phyloP scores from a whole-genome alignment of 2,329 filamentous ascomycete genomes.

The Epichloe glyceriae region DNA sequence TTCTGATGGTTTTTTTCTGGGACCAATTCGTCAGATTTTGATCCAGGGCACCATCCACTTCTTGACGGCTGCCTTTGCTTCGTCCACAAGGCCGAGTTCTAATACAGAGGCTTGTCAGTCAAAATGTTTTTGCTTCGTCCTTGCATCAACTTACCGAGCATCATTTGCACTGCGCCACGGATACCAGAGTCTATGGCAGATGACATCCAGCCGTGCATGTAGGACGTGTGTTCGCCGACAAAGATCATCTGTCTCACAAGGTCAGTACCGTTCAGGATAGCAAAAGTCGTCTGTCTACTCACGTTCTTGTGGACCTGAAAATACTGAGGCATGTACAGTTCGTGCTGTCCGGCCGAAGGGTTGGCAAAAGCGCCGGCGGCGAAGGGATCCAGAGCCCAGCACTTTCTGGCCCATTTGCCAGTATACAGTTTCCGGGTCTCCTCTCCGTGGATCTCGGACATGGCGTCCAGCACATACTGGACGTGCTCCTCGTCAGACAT shows the following conservation, averaged over 20 bases:
- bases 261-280: background rate
- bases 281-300: conserved; percentile 7
- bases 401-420: conserved; percentile 49
- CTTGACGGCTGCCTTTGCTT: conserved; percentile 50
- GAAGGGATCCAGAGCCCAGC: conserved; percentile 51
- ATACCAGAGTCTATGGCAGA: conserved; percentile 56
- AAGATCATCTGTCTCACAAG: conserved; percentile 43
- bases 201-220: conserved; percentile 60
- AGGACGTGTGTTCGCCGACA: conserved; percentile 55
- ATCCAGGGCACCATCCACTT: conserved; percentile 62
- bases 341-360: conserved; percentile 51
- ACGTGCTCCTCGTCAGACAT: conserved; percentile 46
- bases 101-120: background rate
- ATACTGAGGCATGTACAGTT: conserved; percentile 59
- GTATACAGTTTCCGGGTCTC: conserved; percentile 49
- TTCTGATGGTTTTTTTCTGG: too few species aligned
- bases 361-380: conserved; percentile 49
- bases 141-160: conserved; percentile 28
- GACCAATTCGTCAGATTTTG: background rate
- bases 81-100: conserved; percentile 53
- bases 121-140: background rate
- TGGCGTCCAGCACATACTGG: conserved; percentile 48
- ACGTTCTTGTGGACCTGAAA: conserved; percentile 52
- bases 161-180: conserved; percentile 48
- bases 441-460: conserved; percentile 53